Evolutionary conservation across 148 eudicot species (phyloP).

Genomic region (Drosera capensis): DNA sequence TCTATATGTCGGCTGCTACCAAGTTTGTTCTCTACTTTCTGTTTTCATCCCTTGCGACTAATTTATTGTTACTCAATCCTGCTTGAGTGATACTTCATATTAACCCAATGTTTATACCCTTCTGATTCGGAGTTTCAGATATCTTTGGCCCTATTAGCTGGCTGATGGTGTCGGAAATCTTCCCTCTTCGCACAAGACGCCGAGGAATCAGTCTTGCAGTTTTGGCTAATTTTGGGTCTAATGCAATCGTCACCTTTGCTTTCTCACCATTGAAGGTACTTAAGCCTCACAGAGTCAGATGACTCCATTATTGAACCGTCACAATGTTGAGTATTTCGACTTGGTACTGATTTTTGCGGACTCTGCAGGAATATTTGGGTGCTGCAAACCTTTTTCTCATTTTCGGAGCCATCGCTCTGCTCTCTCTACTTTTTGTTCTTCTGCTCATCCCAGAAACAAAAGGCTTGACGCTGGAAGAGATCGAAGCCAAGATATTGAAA

Average conservation of each 20-base stretch:
- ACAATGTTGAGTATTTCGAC: too few relatives aligned
- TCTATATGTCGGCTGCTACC: constrained; percentile 91
- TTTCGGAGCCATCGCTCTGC: constrained; percentile 70
- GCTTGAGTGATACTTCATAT: too few relatives aligned
- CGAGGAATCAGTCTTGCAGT: constrained; percentile 95
- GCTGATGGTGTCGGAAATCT: constrained; percentile 99
- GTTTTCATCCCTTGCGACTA: too few relatives aligned
- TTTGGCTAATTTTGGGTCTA: constrained; percentile 82
- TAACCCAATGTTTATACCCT: too few relatives aligned
- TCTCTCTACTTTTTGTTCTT: constrained; percentile 55
- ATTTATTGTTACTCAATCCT: constrained; percentile 3
- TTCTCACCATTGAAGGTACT: constrained; percentile 92
- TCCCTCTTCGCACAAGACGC: constrained; percentile 94
- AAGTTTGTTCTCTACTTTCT: too few relatives aligned
- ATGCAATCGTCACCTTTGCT: constrained; percentile 89
- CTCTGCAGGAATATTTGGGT: constrained; percentile 76
- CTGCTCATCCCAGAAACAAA: constrained; percentile 76
- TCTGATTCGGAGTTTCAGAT: constrained; percentile 27
- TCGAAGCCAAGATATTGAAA: constrained; percentile 68
- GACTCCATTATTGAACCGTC: too few relatives aligned
- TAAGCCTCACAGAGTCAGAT: too few relatives aligned
- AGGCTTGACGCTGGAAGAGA: constrained; percentile 95
- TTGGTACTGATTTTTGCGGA: neutral
- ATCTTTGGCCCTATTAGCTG: constrained; percentile 99
- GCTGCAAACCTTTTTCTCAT: constrained; percentile 78